Evolutionary conservation across 1,284 basidiomycete genomes (phyloP).

Genomic region (Ustilago cynodontis): DNA sequence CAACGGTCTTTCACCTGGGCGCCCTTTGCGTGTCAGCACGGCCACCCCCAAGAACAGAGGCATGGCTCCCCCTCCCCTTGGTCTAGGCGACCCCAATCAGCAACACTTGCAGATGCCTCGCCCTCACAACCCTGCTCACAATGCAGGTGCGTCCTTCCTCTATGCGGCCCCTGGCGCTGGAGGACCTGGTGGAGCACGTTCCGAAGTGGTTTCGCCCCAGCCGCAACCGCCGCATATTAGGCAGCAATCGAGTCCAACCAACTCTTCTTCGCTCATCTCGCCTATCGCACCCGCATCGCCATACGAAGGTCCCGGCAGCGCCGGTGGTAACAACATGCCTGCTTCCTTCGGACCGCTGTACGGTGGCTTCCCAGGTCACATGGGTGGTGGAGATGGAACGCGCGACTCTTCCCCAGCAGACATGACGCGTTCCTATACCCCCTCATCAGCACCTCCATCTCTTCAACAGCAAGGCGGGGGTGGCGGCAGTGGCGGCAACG

Average conservation of each 20-base stretch:
- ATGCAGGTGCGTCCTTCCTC: constrained; percentile 32
- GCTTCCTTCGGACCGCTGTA: constrained; percentile 35
- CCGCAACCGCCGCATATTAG: constrained; percentile 13
- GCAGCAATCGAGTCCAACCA: constrained; percentile 30
- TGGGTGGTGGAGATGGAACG: constrained; percentile 12
- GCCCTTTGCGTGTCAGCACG: constrained; percentile 61
- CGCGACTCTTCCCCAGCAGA: constrained; percentile 31
- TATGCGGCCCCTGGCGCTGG: constrained; percentile 19
- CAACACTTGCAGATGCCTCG: constrained; percentile 49
- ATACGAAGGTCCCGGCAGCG: constrained; percentile 19
- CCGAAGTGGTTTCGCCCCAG: constrained; percentile 42
- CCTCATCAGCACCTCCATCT: constrained; percentile 30
- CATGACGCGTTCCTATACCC: constrained; percentile 41
- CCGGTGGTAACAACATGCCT: constrained; percentile 12
- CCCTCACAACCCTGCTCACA: constrained; percentile 45
- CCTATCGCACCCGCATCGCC: constrained; percentile 33
- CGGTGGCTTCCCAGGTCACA: constrained; percentile 30
- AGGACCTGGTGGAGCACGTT: constrained; percentile 16
- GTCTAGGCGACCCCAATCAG: constrained; percentile 17
- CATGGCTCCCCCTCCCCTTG: constrained; percentile 11
- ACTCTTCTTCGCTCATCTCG: constrained; percentile 28
- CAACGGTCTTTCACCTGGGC: constrained; percentile 52
- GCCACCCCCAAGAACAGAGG: constrained; percentile 63
- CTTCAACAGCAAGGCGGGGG: constrained; percentile 14
- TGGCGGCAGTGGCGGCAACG: constrained; percentile 4